Evolutionary conservation across 495 filamentous ascomycete species (phyloP).

Genomic region (Penicillium robsamsonii): DNA sequence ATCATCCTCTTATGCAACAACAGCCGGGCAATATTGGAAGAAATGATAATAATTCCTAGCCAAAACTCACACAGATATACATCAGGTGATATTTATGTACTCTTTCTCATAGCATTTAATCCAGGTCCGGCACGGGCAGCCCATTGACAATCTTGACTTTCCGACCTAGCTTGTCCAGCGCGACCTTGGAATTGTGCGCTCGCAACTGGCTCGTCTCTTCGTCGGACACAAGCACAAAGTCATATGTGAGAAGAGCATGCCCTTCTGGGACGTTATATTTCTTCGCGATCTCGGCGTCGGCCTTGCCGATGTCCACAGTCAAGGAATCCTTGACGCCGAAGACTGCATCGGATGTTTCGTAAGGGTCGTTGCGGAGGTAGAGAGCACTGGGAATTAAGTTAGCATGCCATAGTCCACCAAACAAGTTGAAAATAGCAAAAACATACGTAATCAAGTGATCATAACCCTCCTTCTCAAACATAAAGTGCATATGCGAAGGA

Average conservation of each 20-base stretch:
- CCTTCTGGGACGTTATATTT: slow-evolving; percentile 56
- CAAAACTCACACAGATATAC: neutral
- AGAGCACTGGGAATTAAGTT: slow-evolving; percentile 54
- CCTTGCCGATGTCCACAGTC: slow-evolving; percentile 67
- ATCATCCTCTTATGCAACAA: neutral
- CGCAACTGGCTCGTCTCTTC: slow-evolving; percentile 66
- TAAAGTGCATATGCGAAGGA: slow-evolving; percentile 91
- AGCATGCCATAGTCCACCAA: neutral
- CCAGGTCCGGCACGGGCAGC: slow-evolving; percentile 75
- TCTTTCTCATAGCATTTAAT: slow-evolving; percentile 37
- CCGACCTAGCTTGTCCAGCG: slow-evolving; percentile 67
- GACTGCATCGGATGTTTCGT: slow-evolving; percentile 87
- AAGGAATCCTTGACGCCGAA: slow-evolving; percentile 90
- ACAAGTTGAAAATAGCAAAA: slow-evolving; percentile 1
- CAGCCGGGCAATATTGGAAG: neutral
- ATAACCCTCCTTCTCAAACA: slow-evolving; percentile 85
- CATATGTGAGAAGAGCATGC: slow-evolving; percentile 56
- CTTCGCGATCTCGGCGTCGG: slow-evolving; percentile 56
- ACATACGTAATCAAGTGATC: slow-evolving; percentile 84
- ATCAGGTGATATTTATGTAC: neutral
- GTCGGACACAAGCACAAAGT: slow-evolving; percentile 77
- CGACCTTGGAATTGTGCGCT: slow-evolving; percentile 67
- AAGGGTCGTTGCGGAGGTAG: slow-evolving; percentile 80
- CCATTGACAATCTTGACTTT: slow-evolving; percentile 78
- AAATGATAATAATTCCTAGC: neutral